These are phyloP conservation scores for Xylaria polymorpha DNA, from an alignment of 2,329 filamentous ascomycete genomes.

Conservation along the genomic window DNA sequence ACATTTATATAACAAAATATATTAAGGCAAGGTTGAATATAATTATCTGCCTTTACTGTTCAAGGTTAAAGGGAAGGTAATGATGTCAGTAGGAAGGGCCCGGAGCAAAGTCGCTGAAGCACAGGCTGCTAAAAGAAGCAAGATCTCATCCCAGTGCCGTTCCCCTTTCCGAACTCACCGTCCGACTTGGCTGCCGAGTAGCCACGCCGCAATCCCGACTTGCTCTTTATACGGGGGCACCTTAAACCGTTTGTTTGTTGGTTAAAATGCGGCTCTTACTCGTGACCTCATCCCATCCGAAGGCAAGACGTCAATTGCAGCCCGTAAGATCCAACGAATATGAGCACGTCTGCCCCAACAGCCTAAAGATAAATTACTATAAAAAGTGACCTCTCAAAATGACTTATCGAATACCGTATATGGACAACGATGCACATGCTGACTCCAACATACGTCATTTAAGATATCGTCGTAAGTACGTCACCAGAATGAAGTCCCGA, in stretches of 20 bases:
- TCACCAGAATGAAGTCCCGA: neutral
- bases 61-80: neutral
- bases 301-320: neutral
- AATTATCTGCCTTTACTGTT: neutral
- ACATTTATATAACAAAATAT: neutral
- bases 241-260: neutral
- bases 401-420: neutral
- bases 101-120: neutral
- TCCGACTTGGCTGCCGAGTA: neutral
- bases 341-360: neutral
- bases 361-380: neutral
- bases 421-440: neutral
- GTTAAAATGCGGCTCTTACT: neutral
- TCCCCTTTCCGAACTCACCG: neutral
- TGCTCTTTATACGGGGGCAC: neutral
- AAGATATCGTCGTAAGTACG: neutral
- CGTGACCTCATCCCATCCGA: neutral
- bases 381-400: neutral
- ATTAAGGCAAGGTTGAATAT: neutral
- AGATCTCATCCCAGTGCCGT: neutral
- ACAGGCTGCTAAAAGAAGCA: conserved; percentile 1
- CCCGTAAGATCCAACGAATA: neutral
- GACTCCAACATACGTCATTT: neutral
- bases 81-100: neutral
- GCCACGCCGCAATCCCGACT: neutral